Percentiles rank a stretch among this genome's conserved stretches.
Evolutionary conservation across 75 land plant genomes (phyloP).

Genomic region (Pinus tabuliformis): DNA sequence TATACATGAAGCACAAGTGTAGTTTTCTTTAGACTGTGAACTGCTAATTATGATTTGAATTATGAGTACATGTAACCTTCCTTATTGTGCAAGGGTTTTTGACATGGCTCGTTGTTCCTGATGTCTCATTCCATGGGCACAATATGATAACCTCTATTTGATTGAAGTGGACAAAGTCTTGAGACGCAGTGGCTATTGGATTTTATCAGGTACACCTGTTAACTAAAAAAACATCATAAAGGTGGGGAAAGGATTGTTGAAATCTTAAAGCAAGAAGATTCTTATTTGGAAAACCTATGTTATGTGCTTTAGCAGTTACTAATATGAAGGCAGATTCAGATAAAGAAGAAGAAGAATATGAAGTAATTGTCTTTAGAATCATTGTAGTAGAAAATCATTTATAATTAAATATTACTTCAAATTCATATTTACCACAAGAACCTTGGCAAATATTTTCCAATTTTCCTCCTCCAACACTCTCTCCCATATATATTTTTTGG

Average conservation of each 20-base stretch:
- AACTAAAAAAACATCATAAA: slow-evolving; percentile 32
- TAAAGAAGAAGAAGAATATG: slow-evolving; percentile 84
- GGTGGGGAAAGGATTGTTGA: slow-evolving; percentile 45
- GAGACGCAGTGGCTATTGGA: slow-evolving; percentile 51
- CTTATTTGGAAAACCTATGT: neutral
- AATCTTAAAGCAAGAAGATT: slow-evolving; percentile 13
- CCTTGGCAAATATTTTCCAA: neutral
- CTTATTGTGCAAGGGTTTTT: slow-evolving; percentile 80
- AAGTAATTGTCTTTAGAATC: slow-evolving; percentile 91
- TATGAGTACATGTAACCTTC: slow-evolving; percentile 63
- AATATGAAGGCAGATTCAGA: slow-evolving; percentile 13
- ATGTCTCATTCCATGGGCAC: slow-evolving; percentile 75
- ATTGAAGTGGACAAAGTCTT: slow-evolving; percentile 53
- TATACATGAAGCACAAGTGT: slow-evolving; percentile 85
- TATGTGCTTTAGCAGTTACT: neutral
- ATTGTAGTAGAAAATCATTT: slow-evolving; percentile 24
- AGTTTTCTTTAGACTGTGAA: slow-evolving; percentile 88
- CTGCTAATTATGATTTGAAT: slow-evolving; percentile 89
- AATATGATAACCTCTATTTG: slow-evolving; percentile 40
- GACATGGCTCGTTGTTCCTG: slow-evolving; percentile 93
- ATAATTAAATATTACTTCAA: slow-evolving; percentile 1
- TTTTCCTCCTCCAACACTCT: neutral
- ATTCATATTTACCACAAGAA: neutral
- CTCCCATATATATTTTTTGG: neutral
- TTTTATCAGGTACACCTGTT: slow-evolving; percentile 47